These are phyloP conservation scores for Polytrichum formosum DNA, from an alignment of 225 moss, liverwort and hornwort genomes.

Conservation along the genomic window DNA sequence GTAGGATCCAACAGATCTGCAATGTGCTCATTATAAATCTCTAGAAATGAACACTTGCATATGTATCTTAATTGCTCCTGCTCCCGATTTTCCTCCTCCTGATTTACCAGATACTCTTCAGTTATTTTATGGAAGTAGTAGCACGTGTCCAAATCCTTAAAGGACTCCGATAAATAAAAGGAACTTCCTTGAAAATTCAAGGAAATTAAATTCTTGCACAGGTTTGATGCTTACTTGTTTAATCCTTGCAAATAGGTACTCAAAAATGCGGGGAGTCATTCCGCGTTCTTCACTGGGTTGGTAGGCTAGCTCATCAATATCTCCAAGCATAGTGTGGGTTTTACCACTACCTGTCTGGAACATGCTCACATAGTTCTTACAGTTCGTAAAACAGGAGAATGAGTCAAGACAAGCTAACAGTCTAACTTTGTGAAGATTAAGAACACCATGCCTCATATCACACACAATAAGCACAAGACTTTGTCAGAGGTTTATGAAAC, in stretches of 20 bases:
- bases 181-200: no score
- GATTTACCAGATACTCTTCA: not conserved
- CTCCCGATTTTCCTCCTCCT: conserved; percentile 55
- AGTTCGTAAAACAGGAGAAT: no score
- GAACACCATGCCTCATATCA: no score
- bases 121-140: no score
- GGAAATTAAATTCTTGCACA: no score
- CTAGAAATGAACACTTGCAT: conserved; percentile 60
- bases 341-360: conserved; percentile 58
- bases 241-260: conserved; percentile 54
- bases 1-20: conserved; percentile 52
- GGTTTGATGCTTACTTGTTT: conserved; percentile 35
- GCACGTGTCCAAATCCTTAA: no score
- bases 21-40: conserved; percentile 61
- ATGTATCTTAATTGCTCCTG: conserved; percentile 52
- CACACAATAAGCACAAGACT: no score
- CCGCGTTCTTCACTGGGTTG: conserved; percentile 57
- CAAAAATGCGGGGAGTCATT: conserved; percentile 66
- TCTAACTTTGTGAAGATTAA: no score
- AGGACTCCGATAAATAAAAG: no score
- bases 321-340: conserved; percentile 67
- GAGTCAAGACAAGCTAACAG: no score
- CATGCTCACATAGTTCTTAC: not conserved
- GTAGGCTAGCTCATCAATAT: conserved; percentile 53
- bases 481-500: no score